Conservation (phyloP, 2,329 filamentous ascomycete species). For the Aspergillus tanneri region DNA sequence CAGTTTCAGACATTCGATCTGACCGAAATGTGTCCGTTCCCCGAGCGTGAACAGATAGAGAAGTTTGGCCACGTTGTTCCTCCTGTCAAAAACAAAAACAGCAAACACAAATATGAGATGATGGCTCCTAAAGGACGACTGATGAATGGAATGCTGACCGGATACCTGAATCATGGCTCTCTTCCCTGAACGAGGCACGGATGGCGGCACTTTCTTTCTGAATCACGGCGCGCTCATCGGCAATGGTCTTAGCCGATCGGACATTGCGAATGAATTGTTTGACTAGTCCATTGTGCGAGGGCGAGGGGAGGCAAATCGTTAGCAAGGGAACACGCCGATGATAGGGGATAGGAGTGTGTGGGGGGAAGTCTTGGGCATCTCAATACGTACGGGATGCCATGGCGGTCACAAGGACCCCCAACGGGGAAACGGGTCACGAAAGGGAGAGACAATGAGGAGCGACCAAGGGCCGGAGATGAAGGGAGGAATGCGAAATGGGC, state of each 20-base stretch:
- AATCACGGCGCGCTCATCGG: slow-evolving; percentile 95
- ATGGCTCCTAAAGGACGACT: slow-evolving; percentile 1
- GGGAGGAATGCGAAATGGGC: slow-evolving; percentile 23
- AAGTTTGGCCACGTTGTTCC: slow-evolving; percentile 98
- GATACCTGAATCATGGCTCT: slow-evolving; percentile 86
- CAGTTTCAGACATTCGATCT: slow-evolving; percentile 98
- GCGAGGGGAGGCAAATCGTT: slow-evolving; percentile 10
- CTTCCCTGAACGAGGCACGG: slow-evolving; percentile 93
- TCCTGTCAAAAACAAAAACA: too few relatives aligned
- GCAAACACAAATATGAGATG: slow-evolving; percentile 27
- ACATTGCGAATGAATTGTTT: slow-evolving; percentile 99
- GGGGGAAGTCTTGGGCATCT: slow-evolving; percentile 14
- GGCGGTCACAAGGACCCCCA: slow-evolving; percentile 52
- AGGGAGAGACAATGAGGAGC: slow-evolving; percentile 5
- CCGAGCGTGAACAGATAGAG: slow-evolving; percentile 97
- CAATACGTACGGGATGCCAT: slow-evolving; percentile 58
- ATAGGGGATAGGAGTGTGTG: slow-evolving; percentile 23
- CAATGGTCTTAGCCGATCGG: slow-evolving; percentile 96
- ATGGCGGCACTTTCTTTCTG: slow-evolving; percentile 99
- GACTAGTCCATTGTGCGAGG: slow-evolving; percentile 56
- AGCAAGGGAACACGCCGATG: slow-evolving; percentile 17
- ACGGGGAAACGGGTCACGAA: slow-evolving; percentile 29
- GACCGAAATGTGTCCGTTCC: slow-evolving; percentile 95
- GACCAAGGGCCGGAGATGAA: background rate
- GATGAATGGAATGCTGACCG: slow-evolving; percentile 59